phyloP scores from a whole-genome alignment of 2,329 filamentous ascomycete species.

The Alternaria novae-zelandiae region DNA sequence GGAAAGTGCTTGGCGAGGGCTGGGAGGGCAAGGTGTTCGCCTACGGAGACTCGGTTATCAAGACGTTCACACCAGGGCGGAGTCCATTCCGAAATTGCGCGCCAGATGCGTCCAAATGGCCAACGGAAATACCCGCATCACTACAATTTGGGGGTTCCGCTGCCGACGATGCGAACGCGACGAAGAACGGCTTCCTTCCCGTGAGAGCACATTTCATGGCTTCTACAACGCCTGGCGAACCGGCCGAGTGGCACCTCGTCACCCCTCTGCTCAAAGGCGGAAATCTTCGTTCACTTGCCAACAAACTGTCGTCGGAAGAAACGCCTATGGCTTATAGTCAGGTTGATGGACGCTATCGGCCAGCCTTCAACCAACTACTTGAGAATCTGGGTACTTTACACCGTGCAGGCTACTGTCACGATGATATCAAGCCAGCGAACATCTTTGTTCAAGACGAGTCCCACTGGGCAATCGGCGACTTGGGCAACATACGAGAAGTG shows the following conservation, averaged over 20 bases:
- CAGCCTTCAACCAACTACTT: slow-evolving; percentile 37
- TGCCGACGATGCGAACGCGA: not conserved
- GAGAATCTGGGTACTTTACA: slow-evolving; percentile 33
- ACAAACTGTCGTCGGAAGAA: not conserved
- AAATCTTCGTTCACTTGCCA: slow-evolving; percentile 16
- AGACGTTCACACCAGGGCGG: slow-evolving; percentile 30
- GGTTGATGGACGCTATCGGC: slow-evolving; percentile 37
- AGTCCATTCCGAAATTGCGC: slow-evolving; percentile 38
- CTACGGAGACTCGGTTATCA: slow-evolving; percentile 32
- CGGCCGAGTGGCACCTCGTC: slow-evolving; percentile 28
- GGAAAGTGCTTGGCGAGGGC: slow-evolving; percentile 29
- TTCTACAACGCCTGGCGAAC: slow-evolving; percentile 6
- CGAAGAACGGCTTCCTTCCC: slow-evolving; percentile 20
- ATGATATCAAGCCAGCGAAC: slow-evolving; percentile 48
- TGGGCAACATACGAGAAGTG: slow-evolving; percentile 43
- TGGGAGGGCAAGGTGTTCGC: slow-evolving; percentile 33
- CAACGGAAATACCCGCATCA: slow-evolving; percentile 37
- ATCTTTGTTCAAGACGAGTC: slow-evolving; percentile 33
- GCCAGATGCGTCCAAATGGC: slow-evolving; percentile 23
- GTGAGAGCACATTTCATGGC: slow-evolving; percentile 26
- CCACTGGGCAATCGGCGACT: slow-evolving; percentile 44
- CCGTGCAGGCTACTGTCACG: slow-evolving; percentile 42
- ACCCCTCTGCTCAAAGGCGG: slow-evolving; percentile 26
- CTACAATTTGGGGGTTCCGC: slow-evolving; percentile 21
- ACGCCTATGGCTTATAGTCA: slow-evolving; percentile 6